Percentiles rank a stretch among this genome's conserved stretches.
Evolutionary conservation across 192 early-diverging fungal genomes (phyloP).

Genomic region (Chytriomyces sp.): DNA sequence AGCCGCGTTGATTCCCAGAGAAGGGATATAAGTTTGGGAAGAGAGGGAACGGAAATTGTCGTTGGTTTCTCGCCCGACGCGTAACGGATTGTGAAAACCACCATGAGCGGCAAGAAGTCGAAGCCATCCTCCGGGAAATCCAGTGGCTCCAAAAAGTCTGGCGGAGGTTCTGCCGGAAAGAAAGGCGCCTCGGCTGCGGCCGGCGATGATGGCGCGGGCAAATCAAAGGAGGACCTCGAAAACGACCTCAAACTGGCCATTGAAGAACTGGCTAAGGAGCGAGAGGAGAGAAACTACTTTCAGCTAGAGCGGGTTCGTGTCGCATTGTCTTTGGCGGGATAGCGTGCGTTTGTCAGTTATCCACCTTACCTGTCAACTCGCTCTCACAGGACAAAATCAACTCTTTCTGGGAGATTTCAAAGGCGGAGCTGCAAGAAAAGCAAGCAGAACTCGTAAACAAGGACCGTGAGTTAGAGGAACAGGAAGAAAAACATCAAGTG

Average conservation of each 20-base stretch:
- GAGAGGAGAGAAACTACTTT: conserved; percentile 65
- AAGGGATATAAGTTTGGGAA: too few relatives aligned
- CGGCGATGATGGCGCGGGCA: conserved; percentile 28
- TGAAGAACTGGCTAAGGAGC: conserved; percentile 53
- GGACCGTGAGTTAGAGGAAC: conserved; percentile 64
- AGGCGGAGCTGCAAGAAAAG: conserved; percentile 50
- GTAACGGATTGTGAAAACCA: too few relatives aligned
- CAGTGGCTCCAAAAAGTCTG: conserved; percentile 23
- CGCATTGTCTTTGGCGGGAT: neutral
- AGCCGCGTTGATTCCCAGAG: too few relatives aligned
- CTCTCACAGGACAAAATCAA: conserved; percentile 58
- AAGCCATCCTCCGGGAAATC: conserved; percentile 23
- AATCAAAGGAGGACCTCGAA: conserved; percentile 46
- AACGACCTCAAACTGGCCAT: conserved; percentile 53
- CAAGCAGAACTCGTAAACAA: conserved; percentile 60
- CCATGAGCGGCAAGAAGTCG: conserved; percentile 14
- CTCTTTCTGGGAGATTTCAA: conserved; percentile 64
- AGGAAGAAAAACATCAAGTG: conserved; percentile 68
- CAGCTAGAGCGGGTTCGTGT: conserved; percentile 63
- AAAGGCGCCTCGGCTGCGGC: conserved; percentile 8
- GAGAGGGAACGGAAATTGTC: too few relatives aligned
- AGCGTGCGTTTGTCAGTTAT: neutral
- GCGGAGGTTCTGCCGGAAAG: conserved; percentile 9
- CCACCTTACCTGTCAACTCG: neutral
- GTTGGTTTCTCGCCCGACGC: too few relatives aligned